Evolutionary conservation across 257 asterid genomes (phyloP), one percentile per base, ranked within the genome.

Genomic region (Osmanthus fragrans): DNA sequence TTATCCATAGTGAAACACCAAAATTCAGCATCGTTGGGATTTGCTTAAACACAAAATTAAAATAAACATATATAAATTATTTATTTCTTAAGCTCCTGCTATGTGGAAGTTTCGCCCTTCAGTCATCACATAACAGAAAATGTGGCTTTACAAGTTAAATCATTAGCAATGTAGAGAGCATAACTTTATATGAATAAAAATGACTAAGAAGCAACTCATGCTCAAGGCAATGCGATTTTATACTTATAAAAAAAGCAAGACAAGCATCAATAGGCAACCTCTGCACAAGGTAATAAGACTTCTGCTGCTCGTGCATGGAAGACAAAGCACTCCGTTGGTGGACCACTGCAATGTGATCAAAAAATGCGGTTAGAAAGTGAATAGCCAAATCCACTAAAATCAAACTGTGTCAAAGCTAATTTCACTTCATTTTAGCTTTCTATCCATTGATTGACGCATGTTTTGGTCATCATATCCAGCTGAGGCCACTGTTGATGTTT

Each of bases 291-390:
- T 87, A 93, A 83, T 85, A 80, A 82, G 72, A 89, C 92, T 88
- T 90, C 92, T 40, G 87, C 84, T 32, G 99, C 99, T 81, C 97
- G 94, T 16, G 97, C 96, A 81, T 95, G 99, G 82, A 81, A 93
- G 83, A 93, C 64, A 80, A 93, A 93, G 85, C 99, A 95, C 84
- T 93, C 96, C 51, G 99, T 95, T 74, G 99, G 96, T 75, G 99
- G 98, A 73, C 99, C 99, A 70, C 98, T 95, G 94, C 81, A 84
- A 70, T 72, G 76, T 70, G 72, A 84, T 72, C 34, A 79, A 69
- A 70, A 79, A 18, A n/a, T 72, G 71, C 9, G 8, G 71, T 73
- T 37, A 77, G 45, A 88, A 73, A 68, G 73, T 49, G 56, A 76
- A 33, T 40, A 4, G 13, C 3, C 56, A 47, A 73, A 79, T 37